Conservation (phyloP, 139 green algal genomes). For the Picochlorum sp. region DNA sequence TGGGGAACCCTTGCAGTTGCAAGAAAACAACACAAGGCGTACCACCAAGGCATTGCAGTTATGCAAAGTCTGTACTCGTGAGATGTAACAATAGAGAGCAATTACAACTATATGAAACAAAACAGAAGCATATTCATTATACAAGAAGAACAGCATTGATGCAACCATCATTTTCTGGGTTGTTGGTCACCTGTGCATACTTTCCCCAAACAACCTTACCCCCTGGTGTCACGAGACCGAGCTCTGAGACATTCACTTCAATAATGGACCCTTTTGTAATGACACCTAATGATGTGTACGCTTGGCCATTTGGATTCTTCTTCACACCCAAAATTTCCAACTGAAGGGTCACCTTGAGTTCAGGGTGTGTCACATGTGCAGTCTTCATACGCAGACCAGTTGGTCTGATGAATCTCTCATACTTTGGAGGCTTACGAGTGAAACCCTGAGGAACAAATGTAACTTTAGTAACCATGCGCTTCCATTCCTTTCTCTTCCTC, state of each 20-base stretch:
- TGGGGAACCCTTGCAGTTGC: conserved; percentile 22
- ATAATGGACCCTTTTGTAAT: conserved; percentile 90
- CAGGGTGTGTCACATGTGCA: conserved; percentile 96
- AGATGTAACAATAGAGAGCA: neutral
- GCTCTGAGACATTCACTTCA: conserved; percentile 97
- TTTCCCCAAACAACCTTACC: conserved; percentile 99
- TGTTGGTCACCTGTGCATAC: conserved; percentile 94
- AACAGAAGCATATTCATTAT: conserved; percentile 30
- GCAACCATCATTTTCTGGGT: conserved; percentile 96
- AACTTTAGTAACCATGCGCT: conserved; percentile 99
- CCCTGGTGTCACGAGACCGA: conserved; percentile 95
- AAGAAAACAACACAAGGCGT: conserved; percentile 29
- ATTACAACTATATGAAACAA: neutral
- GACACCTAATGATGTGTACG: conserved; percentile 92
- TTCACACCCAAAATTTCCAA: conserved; percentile 98
- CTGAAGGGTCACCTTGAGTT: conserved; percentile 91
- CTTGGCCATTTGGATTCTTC: conserved; percentile 98
- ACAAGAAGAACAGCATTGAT: conserved; percentile 98
- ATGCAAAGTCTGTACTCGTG: conserved; percentile 11
- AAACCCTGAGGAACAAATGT: conserved; percentile 96
- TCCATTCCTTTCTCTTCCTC: conserved; percentile 93
- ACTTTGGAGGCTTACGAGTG: conserved; percentile 99
- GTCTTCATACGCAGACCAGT: conserved; percentile 96
- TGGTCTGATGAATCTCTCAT: conserved; percentile 98
- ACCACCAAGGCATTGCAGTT: conserved; percentile 11